These are phyloP conservation scores for Geoglossum cookeanum DNA, from an alignment of 2,329 filamentous ascomycete species.

Conservation along the genomic window DNA sequence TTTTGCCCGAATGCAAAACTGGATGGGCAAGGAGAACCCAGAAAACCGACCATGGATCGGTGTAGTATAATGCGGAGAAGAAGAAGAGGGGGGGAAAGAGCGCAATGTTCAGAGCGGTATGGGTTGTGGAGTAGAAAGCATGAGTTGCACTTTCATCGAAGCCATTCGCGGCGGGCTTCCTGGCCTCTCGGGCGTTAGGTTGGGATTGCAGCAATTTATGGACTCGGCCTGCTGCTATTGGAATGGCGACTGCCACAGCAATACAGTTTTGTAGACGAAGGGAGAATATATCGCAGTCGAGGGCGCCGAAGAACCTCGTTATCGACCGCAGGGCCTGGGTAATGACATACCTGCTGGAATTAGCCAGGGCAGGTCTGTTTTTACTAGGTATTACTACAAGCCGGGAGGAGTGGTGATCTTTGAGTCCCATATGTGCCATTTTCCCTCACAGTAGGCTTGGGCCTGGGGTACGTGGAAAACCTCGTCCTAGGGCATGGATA, in stretches of 20 bases:
- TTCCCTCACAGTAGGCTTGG: conserved; percentile 62
- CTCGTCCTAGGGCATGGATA: conserved; percentile 42
- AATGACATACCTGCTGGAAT: conserved; percentile 20
- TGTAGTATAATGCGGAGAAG: conserved; percentile 91
- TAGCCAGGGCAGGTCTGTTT: conserved; percentile 26
- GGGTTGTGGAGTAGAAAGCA: conserved; percentile 29
- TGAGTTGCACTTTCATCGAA: conserved; percentile 30
- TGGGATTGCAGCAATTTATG: background rate
- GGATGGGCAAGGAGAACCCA: conserved; percentile 46
- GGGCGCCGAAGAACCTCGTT: background rate
- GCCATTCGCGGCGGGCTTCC: background rate
- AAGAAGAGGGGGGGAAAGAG: conserved; percentile 88
- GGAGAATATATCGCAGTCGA: background rate
- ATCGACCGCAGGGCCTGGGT: conserved; percentile 18
- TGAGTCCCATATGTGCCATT: conserved; percentile 69
- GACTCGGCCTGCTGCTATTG: background rate
- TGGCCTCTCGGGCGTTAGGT: background rate
- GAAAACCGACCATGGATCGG: conserved; percentile 67
- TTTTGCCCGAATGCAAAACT: background rate
- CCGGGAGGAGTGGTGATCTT: conserved; percentile 96
- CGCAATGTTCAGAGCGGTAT: conserved; percentile 39
- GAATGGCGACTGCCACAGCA: background rate
- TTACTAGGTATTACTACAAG: conserved; percentile 27
- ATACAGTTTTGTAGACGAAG: background rate
- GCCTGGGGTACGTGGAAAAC: conserved; percentile 83